Evolutionary conservation across 2,329 filamentous ascomycete species (phyloP), one percentile per base, ranked within the genome.

Genomic region (Arthroderma sp.): DNA sequence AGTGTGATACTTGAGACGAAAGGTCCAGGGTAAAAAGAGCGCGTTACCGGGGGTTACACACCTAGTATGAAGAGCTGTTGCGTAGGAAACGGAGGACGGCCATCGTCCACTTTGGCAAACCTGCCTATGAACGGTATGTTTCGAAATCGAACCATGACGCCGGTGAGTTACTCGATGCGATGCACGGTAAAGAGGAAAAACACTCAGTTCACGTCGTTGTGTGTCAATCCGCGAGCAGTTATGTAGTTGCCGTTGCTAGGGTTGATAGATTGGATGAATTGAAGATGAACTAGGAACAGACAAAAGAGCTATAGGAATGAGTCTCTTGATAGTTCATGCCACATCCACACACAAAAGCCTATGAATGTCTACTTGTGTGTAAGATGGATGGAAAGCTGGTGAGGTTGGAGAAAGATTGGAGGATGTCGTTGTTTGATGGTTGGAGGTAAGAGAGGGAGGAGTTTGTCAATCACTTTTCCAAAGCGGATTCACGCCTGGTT

Each of bases 1-100:
- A 57, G 59, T 56, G 64, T 61, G 38, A 59, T 54, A 39, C 53
- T 35, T 33, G 19, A 52, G 56, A 35, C 13, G n/a, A 21, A 9
- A 5, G 25, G 21, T 17, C n/a, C 23, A 23, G 6, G 31, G 25
- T n/a, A n/a, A 4, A 38, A 11, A n/a, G 8, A 38, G 13, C 11
- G 23, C 17, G n/a, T 25, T 11, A n/a, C 35, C 54, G 53, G 49
- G 56, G 39, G 31, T 51, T 23, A 64, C 76, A 63, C 71, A 81
- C 79, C 77, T 56, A 81, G 68, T 23, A 81, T 70, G 58, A 78
- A 79, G 64, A 85, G 74, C 66, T 84, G 82, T 63, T 73, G 75
- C 39, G 75, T 73, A 39, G 82, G 82, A 69, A 85, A 85, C 49
- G 73, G 67, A 58, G 73, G 68, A 61, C 71, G 65, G 62, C 69